Percentiles rank a stretch among this genome's conserved stretches.
Evolutionary conservation across 176 grass and related monocot species (phyloP).

Genomic region (Oryza glaberrima): DNA sequence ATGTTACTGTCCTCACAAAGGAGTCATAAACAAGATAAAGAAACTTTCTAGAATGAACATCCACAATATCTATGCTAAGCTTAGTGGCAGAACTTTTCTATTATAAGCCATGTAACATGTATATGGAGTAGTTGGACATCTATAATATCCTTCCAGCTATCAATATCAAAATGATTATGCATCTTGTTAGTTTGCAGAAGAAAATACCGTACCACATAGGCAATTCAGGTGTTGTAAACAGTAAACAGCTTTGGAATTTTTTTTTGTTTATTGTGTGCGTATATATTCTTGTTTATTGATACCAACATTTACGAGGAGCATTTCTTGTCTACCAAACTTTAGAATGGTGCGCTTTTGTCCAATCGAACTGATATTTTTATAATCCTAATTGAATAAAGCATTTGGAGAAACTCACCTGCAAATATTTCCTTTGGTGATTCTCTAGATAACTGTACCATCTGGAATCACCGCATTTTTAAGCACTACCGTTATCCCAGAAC

Average conservation of each 20-base stretch:
- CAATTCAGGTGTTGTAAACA: not conserved
- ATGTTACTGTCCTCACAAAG: not conserved
- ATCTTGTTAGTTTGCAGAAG: not conserved
- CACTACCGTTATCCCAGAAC: constrained; percentile 83
- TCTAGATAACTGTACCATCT: constrained; percentile 67
- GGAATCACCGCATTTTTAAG: constrained; percentile 67
- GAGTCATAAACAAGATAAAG: not conserved
- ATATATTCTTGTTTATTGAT: not conserved
- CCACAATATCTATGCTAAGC: not conserved
- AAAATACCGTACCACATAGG: not conserved
- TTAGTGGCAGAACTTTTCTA: not conserved
- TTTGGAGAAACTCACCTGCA: constrained; percentile 33
- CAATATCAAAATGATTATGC: not conserved
- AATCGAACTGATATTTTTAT: not conserved
- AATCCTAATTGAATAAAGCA: not conserved
- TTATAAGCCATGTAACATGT: not conserved
- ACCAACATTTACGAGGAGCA: not conserved
- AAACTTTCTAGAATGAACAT: not conserved
- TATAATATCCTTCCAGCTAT: not conserved
- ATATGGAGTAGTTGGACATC: not conserved
- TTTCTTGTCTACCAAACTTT: not conserved
- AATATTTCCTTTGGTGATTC: constrained; percentile 18
- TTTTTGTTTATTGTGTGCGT: not conserved
- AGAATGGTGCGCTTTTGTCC: not conserved
- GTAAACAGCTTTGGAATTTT: not conserved